phyloP scores from a whole-genome alignment of 345 rosid species.

The Eutrema yunnanense region DNA sequence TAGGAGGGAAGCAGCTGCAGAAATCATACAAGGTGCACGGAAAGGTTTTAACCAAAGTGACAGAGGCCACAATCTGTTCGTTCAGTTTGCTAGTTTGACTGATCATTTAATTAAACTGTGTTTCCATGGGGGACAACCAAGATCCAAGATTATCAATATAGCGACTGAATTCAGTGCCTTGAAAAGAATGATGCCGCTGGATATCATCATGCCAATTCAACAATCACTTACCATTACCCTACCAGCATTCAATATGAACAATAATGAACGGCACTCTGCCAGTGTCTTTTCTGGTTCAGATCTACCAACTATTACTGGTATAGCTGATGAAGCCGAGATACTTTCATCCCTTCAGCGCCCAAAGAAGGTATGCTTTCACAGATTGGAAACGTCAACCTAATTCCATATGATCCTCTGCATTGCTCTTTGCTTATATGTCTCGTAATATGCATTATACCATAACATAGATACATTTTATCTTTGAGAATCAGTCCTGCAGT shows the following conservation, averaged over 20 bases:
- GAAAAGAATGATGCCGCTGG: constrained; percentile 96
- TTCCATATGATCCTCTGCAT: neutral
- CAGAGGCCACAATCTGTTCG: constrained; percentile 64
- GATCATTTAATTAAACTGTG: constrained; percentile 90
- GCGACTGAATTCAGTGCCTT: constrained; percentile 94
- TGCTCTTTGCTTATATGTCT: constrained; percentile 7
- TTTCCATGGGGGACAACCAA: constrained; percentile 84
- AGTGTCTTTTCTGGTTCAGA: constrained; percentile 69
- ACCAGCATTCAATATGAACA: constrained; percentile 52
- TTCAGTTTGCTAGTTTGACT: constrained; percentile 80
- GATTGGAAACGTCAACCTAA: neutral
- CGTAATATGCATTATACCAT: neutral
- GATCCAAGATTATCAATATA: constrained; percentile 70
- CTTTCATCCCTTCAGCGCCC: constrained; percentile 97
- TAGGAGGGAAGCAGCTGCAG: constrained; percentile 93
- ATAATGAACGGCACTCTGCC: constrained; percentile 42
- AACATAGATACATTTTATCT: constrained; percentile 2
- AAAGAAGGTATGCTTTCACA: constrained; percentile 52
- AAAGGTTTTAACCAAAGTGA: constrained; percentile 72
- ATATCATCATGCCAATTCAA: constrained; percentile 86
- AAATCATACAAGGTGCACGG: constrained; percentile 84
- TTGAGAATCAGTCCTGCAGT: neutral
- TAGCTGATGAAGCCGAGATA: constrained; percentile 95
- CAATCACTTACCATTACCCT: constrained; percentile 87
- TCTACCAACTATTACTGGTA: constrained; percentile 83